These are phyloP conservation scores for Stemphylium vesicarium DNA, from an alignment of 2,329 filamentous ascomycete genomes.

Conservation along the genomic window DNA sequence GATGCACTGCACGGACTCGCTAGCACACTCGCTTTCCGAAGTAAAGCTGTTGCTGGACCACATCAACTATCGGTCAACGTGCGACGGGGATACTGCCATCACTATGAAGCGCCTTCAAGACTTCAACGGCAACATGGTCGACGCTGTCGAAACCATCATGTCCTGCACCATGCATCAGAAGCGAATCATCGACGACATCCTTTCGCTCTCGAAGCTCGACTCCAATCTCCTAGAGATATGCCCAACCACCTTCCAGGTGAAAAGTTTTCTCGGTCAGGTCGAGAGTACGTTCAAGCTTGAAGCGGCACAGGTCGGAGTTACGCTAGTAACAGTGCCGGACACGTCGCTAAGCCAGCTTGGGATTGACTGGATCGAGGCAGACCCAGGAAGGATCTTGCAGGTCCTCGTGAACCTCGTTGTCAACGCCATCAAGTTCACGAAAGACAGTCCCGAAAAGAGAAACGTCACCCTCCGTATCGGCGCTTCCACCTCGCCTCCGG, in stretches of 20 bases:
- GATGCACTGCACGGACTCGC: constrained; percentile 5
- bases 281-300: constrained; percentile 29
- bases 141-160: constrained; percentile 30
- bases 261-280: constrained; percentile 20
- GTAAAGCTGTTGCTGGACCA: not conserved
- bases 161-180: constrained; percentile 38
- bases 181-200: constrained; percentile 31
- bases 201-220: constrained; percentile 24
- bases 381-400: constrained; percentile 19
- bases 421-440: constrained; percentile 41
- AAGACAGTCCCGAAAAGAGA: constrained; percentile 15
- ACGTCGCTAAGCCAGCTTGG: constrained; percentile 11
- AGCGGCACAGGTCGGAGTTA: constrained; percentile 16
- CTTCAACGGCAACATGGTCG: constrained; percentile 7
- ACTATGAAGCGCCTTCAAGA: not conserved
- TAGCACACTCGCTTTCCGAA: constrained; percentile 1
- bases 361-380: constrained; percentile 17
- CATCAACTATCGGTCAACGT: not conserved
- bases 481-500: not conserved
- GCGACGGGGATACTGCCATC: not conserved
- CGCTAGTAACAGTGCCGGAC: constrained; percentile 14
- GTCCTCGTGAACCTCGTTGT: constrained; percentile 39
- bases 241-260: constrained; percentile 23
- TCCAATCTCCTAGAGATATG: constrained; percentile 26
- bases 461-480: constrained; percentile 18